Evolutionary conservation across 2,329 filamentous ascomycete species (phyloP).

Genomic region (Neurospora crassa): DNA sequence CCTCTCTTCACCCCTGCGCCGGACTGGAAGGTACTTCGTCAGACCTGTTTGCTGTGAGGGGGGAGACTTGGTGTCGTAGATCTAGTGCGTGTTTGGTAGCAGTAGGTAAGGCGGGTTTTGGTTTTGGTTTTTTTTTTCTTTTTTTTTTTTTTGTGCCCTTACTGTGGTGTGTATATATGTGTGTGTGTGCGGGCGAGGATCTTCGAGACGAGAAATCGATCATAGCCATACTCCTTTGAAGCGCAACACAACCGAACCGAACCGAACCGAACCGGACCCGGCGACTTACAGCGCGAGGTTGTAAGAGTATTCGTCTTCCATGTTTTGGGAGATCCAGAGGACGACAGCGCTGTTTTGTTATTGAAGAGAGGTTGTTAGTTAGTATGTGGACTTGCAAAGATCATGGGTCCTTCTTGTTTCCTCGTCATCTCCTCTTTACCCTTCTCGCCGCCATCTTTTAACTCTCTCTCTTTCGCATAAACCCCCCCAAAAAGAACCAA

Average conservation of each 20-base stretch:
- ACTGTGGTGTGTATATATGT: not conserved
- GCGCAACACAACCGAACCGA: not conserved
- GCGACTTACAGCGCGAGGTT: slow-evolving; percentile 47
- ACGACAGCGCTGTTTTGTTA: slow-evolving; percentile 42
- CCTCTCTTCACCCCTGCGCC: not conserved
- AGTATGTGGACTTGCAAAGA: not conserved
- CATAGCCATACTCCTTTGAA: not conserved
- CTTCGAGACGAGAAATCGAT: not conserved
- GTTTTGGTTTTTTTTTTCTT: too few species aligned
- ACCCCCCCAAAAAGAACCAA: not conserved
- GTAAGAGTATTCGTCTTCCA: slow-evolving; percentile 64
- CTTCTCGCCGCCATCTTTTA: too few species aligned
- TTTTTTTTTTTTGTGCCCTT: too few species aligned
- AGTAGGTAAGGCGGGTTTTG: not conserved
- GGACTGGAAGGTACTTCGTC: not conserved
- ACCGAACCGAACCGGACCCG: not conserved
- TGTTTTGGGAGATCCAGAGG: slow-evolving; percentile 61
- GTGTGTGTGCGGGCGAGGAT: not conserved
- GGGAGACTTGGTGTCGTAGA: not conserved
- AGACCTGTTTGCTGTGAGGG: not conserved
- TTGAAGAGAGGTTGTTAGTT: slow-evolving; percentile 11
- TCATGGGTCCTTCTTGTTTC: not conserved
- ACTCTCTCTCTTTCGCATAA: not conserved
- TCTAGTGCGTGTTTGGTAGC: not conserved
- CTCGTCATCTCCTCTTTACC: not conserved